phyloP scores from a whole-genome alignment of 306 rosid genomes.

The Psophocarpus tetragonolobus region DNA sequence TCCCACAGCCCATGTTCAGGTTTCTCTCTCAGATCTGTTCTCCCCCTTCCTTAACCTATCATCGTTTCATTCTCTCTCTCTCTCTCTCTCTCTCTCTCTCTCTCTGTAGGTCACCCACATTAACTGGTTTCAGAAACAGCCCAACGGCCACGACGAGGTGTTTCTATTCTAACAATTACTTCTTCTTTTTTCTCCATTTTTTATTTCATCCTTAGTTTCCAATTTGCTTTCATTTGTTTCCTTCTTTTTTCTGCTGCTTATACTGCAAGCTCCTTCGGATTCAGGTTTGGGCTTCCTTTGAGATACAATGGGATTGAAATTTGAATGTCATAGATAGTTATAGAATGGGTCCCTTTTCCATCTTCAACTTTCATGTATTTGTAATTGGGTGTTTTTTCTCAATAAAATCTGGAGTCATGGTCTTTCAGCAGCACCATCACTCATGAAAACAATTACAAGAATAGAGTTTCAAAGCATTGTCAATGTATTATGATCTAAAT shows the following conservation, averaged over 20 bases:
- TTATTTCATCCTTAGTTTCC: neutral
- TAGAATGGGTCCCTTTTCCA: neutral
- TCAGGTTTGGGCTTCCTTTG: neutral
- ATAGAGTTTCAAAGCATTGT: neutral
- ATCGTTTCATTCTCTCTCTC: constrained; percentile 1
- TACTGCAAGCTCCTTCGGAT: neutral
- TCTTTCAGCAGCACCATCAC: neutral
- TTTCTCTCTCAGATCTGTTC: constrained; percentile 40
- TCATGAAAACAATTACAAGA: neutral
- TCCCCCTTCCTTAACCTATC: neutral
- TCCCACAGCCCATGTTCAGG: constrained; percentile 74
- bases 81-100: neutral
- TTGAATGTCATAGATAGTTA: neutral
- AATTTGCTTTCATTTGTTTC: neutral
- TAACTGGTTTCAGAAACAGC: constrained; percentile 80
- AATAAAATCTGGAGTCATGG: neutral
- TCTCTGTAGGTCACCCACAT: constrained; percentile 55
- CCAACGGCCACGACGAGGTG: constrained; percentile 75
- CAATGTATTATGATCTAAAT: neutral
- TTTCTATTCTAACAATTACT: neutral
- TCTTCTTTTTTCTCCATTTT: too few species aligned
- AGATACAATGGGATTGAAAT: neutral
- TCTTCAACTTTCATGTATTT: neutral
- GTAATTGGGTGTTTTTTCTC: neutral
- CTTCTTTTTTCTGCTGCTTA: neutral